Conservation (phyloP, 2,329 filamentous ascomycete species). For the Penicillium glabrum region DNA sequence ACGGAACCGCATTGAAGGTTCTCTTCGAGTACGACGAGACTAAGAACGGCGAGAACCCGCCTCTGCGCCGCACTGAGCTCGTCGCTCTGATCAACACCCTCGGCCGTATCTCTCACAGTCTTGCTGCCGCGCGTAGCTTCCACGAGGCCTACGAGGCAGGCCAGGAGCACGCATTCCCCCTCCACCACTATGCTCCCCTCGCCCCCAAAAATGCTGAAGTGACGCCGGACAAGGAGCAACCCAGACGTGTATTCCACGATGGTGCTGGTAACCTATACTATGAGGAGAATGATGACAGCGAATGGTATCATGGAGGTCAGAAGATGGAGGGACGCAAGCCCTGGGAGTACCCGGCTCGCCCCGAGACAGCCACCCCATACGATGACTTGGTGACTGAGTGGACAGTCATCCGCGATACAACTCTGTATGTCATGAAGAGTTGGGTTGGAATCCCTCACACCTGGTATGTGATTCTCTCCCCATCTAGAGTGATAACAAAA, state of each 20-base stretch:
- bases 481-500: background rate
- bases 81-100: slow-evolving; percentile 87
- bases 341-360: slow-evolving; percentile 30
- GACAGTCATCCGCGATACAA: slow-evolving; percentile 60
- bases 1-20: slow-evolving; percentile 91
- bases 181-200: slow-evolving; percentile 28
- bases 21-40: slow-evolving; percentile 86
- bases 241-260: slow-evolving; percentile 25
- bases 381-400: slow-evolving; percentile 67
- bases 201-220: slow-evolving; percentile 20
- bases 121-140: slow-evolving; percentile 75
- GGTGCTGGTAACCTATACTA: slow-evolving; percentile 36
- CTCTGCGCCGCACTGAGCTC: too few relatives aligned
- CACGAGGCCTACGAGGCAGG: slow-evolving; percentile 47
- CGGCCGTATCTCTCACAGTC: slow-evolving; percentile 77
- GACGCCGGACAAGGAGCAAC: background rate
- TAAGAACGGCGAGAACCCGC: slow-evolving; percentile 44
- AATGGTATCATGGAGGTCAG: slow-evolving; percentile 44
- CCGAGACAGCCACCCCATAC: slow-evolving; percentile 46
- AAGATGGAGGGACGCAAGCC: slow-evolving; percentile 28
- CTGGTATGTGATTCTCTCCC: slow-evolving; percentile 58
- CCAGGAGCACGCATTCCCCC: slow-evolving; percentile 30
- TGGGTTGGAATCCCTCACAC: slow-evolving; percentile 70
- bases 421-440: slow-evolving; percentile 65
- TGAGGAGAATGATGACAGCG: slow-evolving; percentile 42